Percentiles rank a stretch among this genome's conserved stretches.
Evolutionary conservation across 768 basidiomycete species (phyloP).

Genomic region (Amanita exitialis): DNA sequence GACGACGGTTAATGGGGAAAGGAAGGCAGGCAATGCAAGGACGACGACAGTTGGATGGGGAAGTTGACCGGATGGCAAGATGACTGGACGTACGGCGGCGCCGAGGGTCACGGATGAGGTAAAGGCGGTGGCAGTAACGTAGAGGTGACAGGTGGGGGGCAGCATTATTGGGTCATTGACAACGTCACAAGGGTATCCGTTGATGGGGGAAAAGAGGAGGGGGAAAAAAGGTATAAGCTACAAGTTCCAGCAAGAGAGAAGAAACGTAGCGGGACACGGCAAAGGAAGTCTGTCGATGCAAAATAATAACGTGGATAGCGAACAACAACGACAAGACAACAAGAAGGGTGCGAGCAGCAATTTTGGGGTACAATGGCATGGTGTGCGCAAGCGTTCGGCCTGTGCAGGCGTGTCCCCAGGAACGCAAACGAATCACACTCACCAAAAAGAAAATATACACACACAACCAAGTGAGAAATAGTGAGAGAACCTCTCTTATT

Average conservation of each 20-base stretch:
- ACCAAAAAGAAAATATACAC: constrained; percentile 1
- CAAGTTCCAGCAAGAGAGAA: constrained; percentile 8
- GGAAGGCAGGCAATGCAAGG: background rate
- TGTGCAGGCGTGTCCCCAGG: background rate
- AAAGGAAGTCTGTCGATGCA: background rate
- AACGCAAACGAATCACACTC: constrained; percentile 5
- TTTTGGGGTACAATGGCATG: background rate
- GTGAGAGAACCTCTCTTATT: constrained; percentile 1
- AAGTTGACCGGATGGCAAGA: background rate
- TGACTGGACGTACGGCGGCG: background rate
- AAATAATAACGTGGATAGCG: constrained; percentile 5
- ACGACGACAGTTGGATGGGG: constrained; percentile 3
- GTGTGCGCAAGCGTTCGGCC: constrained; percentile 3
- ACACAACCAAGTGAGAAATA: constrained; percentile 4
- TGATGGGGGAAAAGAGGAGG: background rate
- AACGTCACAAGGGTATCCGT: constrained; percentile 1
- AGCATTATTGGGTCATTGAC: constrained; percentile 1
- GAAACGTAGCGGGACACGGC: constrained; percentile 3
- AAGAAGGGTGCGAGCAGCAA: constrained; percentile 1
- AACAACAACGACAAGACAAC: constrained; percentile 1
- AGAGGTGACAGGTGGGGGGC: background rate
- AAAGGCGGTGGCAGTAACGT: constrained; percentile 2
- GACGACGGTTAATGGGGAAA: background rate
- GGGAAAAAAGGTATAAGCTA: constrained; percentile 7
- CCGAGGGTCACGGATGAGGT: constrained; percentile 1